Evolutionary conservation across 306 rosid species (phyloP).

Genomic region (Gastrolobium villosum): DNA sequence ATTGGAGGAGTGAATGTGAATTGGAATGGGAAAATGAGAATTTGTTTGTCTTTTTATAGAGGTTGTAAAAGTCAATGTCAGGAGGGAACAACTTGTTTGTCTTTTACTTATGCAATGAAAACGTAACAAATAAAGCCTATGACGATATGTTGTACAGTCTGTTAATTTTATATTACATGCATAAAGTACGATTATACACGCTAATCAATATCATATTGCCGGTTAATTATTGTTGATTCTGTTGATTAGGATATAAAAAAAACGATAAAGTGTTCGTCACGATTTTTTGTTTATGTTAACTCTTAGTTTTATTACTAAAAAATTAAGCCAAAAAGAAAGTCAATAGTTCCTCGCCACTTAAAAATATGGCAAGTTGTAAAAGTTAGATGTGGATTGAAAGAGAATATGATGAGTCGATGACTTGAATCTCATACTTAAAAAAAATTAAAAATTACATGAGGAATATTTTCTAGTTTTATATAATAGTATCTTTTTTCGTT

Average conservation of each 20-base stretch:
- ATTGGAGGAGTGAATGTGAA: neutral
- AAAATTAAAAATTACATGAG: neutral
- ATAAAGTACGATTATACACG: neutral
- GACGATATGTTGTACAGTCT: neutral
- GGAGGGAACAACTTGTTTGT: neutral
- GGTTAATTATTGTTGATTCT: neutral
- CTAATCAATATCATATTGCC: neutral
- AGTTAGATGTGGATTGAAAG: neutral
- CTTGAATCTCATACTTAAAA: neutral
- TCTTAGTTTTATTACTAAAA: neutral
- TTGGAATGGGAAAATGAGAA: neutral
- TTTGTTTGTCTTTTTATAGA: conserved; percentile 1
- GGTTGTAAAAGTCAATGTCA: conserved; percentile 5
- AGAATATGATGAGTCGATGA: neutral
- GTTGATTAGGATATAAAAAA: conserved; percentile 9
- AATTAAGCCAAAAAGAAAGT: neutral
- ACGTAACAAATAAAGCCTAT: neutral
- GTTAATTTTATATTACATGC: neutral
- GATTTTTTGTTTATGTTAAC: neutral
- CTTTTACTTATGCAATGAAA: neutral
- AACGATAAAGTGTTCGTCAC: neutral
- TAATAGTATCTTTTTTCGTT: neutral
- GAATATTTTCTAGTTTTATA: neutral
- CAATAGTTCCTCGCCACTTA: neutral
- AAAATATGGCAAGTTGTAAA: neutral